A percentile compares a stretch with the other conserved stretches of the same genome.
These are phyloP conservation scores for Pelargonium fulgidum DNA, from an alignment of 441 rosid species.

Conservation along the genomic window DNA sequence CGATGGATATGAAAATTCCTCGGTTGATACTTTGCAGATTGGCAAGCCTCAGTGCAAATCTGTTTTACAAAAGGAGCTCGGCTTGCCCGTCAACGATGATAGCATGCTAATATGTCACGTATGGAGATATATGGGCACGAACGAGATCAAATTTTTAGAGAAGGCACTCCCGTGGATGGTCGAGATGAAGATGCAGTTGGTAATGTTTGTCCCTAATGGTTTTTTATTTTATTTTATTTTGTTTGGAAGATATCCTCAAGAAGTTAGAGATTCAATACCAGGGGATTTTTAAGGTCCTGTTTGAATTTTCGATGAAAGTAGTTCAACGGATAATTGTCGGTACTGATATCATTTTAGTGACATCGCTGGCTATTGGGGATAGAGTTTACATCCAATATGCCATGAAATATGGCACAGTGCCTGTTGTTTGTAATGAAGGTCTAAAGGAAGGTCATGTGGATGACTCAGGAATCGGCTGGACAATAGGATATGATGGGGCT, in stretches of 20 bases:
- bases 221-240: no score
- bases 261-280: constrained; percentile 50
- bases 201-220: constrained; percentile 73
- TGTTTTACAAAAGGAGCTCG: constrained; percentile 80
- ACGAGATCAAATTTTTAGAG: constrained; percentile 84
- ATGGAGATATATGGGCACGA: constrained; percentile 90
- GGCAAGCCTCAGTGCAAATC: constrained; percentile 86
- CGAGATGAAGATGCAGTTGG: constrained; percentile 70
- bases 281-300: constrained; percentile 75
- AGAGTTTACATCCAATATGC: no score
- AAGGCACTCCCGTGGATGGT: constrained; percentile 93
- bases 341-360: constrained; percentile 67
- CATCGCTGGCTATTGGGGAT: no score
- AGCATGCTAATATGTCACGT: constrained; percentile 77
- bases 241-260: constrained; percentile 70
- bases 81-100: constrained; percentile 60
- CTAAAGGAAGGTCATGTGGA: constrained; percentile 61
- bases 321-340: constrained; percentile 92
- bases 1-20: no score
- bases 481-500: no score
- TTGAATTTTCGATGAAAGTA: constrained; percentile 70
- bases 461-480: no score
- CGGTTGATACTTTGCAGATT: no score
- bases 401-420: constrained; percentile 83
- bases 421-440: constrained; percentile 85